Conservation (phyloP, 2,329 filamentous ascomycete genomes). For the Aurifilum marmelostoma region DNA sequence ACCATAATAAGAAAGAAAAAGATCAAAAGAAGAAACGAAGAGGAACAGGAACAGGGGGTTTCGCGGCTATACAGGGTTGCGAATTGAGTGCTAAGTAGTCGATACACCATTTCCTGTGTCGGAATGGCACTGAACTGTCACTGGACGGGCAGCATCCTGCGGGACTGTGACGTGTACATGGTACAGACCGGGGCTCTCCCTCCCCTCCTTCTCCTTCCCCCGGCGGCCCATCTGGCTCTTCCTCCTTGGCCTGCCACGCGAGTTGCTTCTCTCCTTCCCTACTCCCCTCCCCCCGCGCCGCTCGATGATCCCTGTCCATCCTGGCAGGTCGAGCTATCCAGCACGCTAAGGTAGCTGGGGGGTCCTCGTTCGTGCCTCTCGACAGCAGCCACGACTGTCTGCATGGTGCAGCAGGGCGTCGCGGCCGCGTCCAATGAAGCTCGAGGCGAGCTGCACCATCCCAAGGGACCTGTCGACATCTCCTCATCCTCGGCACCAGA, state of each 20-base stretch:
- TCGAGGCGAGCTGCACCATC: conserved; percentile 19
- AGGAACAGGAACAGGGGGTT: neutral
- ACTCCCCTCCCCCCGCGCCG: neutral
- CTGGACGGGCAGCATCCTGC: neutral
- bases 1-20: neutral
- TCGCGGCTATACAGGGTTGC: neutral
- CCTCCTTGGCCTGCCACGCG: neutral
- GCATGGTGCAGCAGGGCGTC: conserved; percentile 29
- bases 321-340: conserved; percentile 3
- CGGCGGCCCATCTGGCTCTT: neutral
- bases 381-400: conserved; percentile 31
- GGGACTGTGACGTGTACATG: neutral
- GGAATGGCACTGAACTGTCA: neutral
- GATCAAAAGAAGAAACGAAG: neutral
- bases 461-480: conserved; percentile 17
- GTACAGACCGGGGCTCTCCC: neutral
- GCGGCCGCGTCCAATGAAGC: conserved; percentile 23
- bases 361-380: conserved; percentile 23
- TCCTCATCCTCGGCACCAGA: conserved; percentile 19
- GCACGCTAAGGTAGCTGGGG: neutral
- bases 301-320: neutral
- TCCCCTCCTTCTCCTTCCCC: too few relatives aligned
- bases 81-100: neutral
- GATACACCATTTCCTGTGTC: neutral
- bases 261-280: neutral